These are phyloP conservation scores for Fusarium haematococcum DNA, from an alignment of 2,329 filamentous ascomycete genomes.

Conservation along the genomic window DNA sequence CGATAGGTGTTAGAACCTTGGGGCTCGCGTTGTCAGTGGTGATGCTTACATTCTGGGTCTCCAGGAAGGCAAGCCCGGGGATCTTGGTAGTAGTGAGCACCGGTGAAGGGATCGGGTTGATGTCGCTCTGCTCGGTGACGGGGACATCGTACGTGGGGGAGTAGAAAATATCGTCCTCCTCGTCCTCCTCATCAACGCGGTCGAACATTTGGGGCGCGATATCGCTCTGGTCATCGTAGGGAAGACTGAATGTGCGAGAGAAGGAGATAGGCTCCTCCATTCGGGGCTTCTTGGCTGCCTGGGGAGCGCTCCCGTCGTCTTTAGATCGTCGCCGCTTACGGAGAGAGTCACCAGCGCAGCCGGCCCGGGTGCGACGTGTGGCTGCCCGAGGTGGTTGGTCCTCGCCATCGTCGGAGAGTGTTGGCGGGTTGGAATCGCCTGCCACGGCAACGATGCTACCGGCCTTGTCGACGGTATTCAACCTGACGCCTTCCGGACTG, in stretches of 20 bases:
- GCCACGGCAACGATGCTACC: neutral
- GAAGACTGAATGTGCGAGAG: neutral
- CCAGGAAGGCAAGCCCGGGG: neutral
- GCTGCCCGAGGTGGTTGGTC: neutral
- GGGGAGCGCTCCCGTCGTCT: neutral
- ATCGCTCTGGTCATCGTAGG: neutral
- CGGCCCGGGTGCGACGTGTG: neutral
- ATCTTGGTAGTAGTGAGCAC: neutral
- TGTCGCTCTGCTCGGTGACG: neutral
- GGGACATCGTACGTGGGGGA: neutral
- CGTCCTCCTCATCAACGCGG: neutral
- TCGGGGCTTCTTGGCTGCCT: constrained; percentile 6
- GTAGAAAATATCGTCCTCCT: neutral
- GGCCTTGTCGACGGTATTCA: neutral
- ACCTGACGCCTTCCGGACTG: neutral
- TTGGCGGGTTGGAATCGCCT: neutral
- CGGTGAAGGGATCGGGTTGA: neutral
- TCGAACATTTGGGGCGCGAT: neutral
- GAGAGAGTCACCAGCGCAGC: neutral
- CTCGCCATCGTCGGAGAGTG: neutral
- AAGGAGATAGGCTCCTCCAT: neutral
- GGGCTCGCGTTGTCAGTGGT: constrained; percentile 7
- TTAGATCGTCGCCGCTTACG: constrained; percentile 13
- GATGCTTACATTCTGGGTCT: neutral
- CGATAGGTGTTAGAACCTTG: neutral